A percentile compares a stretch with the other conserved stretches of the same genome.
Conservation (phyloP, 2,329 filamentous ascomycete genomes). For the Colletotrichum spaethianum region DNA sequence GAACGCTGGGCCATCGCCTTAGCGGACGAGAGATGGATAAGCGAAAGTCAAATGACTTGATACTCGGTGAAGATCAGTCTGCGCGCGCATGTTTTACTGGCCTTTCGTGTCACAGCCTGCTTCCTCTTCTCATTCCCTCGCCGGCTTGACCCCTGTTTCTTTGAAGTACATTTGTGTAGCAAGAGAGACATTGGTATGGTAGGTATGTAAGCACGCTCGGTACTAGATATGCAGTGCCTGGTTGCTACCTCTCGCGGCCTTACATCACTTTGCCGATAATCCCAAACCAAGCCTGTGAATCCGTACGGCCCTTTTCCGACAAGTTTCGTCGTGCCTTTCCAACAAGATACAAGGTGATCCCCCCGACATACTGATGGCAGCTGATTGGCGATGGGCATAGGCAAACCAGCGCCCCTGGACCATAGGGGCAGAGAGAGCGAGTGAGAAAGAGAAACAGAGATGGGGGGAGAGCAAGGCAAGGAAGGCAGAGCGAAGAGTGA, state of each 20-base stretch:
- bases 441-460: background rate
- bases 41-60: constrained; percentile 20
- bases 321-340: constrained; percentile 3
- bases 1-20: constrained; percentile 10
- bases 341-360: background rate
- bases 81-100: constrained; percentile 8
- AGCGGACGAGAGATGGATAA: background rate
- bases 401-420: no score
- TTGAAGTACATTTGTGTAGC: background rate
- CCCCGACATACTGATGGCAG: background rate
- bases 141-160: background rate
- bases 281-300: background rate
- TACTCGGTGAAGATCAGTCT: constrained; percentile 21
- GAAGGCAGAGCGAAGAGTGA: background rate
- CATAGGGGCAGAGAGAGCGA: background rate
- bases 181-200: background rate
- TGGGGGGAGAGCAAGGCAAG: background rate
- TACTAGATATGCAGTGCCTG: background rate
- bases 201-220: background rate
- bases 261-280: background rate
- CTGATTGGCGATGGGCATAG: background rate
- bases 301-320: background rate
- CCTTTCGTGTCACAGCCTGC: background rate
- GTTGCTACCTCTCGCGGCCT: background rate
- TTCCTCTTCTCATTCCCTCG: background rate